Percentiles rank a stretch among this genome's conserved stretches.
phyloP scores from a whole-genome alignment of 2,329 filamentous ascomycete genomes.

The Colletotrichum chrysophilum region DNA sequence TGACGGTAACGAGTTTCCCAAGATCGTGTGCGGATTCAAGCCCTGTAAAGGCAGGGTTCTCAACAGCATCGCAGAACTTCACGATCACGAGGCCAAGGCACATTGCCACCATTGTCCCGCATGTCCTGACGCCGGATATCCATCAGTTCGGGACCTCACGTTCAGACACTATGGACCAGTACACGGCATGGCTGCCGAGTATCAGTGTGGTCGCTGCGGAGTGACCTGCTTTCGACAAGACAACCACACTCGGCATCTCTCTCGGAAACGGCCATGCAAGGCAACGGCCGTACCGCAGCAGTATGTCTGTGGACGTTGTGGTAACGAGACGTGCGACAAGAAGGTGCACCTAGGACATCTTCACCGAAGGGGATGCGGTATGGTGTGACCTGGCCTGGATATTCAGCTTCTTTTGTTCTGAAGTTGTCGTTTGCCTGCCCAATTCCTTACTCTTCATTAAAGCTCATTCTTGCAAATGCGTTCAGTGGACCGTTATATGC shows the following conservation, averaged over 20 bases:
- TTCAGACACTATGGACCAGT: neutral
- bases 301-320: neutral
- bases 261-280: neutral
- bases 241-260: neutral
- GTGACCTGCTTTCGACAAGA: neutral
- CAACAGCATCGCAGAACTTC: neutral
- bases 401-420: too few species aligned
- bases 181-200: neutral
- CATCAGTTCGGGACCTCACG: neutral
- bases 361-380: neutral
- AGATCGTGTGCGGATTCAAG: too few species aligned
- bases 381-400: neutral
- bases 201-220: neutral
- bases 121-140: neutral
- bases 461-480: rapidly evolving
- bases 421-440: rapidly evolving
- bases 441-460: too few species aligned
- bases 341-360: neutral
- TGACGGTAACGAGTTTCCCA: too few species aligned
- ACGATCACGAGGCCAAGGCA: neutral
- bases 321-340: neutral
- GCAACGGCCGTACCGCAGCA: neutral
- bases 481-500: too few species aligned
- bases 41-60: too few species aligned
- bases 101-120: neutral